These are phyloP conservation scores for Cephalotrichum gorgonifer DNA, from an alignment of 2,329 filamentous ascomycete genomes.

Conservation along the genomic window DNA sequence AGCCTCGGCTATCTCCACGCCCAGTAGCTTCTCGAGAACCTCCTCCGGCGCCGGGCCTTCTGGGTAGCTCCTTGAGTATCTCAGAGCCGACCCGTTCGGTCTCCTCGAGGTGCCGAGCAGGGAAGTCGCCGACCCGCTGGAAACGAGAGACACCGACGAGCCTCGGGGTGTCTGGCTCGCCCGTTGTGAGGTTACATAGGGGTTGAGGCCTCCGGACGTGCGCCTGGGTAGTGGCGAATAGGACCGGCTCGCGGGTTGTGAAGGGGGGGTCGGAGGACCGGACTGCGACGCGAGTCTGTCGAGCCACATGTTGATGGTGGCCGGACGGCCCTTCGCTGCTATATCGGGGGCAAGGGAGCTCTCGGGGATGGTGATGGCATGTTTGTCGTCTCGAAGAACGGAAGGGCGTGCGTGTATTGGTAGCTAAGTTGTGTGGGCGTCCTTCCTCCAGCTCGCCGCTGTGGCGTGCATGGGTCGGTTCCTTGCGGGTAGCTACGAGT, in stretches of 20 bases:
- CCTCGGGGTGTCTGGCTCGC: constrained; percentile 58
- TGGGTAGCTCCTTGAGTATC: constrained; percentile 40
- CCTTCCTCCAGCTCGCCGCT: neutral
- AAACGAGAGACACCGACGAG: constrained; percentile 68
- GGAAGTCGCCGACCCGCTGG: constrained; percentile 68
- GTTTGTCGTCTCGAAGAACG: neutral
- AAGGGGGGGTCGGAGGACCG: constrained; percentile 45
- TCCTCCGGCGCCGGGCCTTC: constrained; percentile 60
- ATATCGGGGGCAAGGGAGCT: neutral
- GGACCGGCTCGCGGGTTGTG: constrained; percentile 51
- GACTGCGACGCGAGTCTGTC: constrained; percentile 72
- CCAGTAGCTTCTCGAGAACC: constrained; percentile 46
- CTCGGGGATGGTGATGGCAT: neutral
- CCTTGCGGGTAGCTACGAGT: neutral
- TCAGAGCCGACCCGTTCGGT: constrained; percentile 58
- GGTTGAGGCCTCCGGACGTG: constrained; percentile 57
- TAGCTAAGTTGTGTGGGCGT: neutral
- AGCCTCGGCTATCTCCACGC: constrained; percentile 13
- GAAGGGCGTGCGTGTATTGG: neutral
- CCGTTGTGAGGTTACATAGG: constrained; percentile 57
- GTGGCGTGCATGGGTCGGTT: neutral
- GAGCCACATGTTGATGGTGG: constrained; percentile 60
- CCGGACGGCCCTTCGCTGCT: neutral
- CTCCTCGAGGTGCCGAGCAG: constrained; percentile 55
- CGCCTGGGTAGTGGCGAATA: constrained; percentile 62